Evolutionary conservation across 495 filamentous ascomycete genomes (phyloP).

Genomic region (Parathielavia appendiculata): DNA sequence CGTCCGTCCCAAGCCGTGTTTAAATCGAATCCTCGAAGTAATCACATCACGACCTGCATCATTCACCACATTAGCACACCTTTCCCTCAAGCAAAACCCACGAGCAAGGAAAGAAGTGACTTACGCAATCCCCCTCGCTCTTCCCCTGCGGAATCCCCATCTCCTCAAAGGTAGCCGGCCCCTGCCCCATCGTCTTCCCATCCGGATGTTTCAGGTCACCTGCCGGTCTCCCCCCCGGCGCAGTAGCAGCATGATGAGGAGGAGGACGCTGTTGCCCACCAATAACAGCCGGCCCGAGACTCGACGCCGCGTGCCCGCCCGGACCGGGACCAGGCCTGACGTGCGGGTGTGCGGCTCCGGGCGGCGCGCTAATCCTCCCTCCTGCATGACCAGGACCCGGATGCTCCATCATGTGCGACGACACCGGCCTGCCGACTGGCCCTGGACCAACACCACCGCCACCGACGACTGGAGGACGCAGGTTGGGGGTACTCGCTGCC

Average conservation of each 20-base stretch:
- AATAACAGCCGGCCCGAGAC: not conserved
- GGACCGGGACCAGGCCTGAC: slow-evolving; percentile 8
- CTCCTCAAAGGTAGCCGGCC: slow-evolving; percentile 94
- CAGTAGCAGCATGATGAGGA: not conserved
- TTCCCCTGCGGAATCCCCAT: slow-evolving; percentile 87
- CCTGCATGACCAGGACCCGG: not conserved
- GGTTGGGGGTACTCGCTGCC: slow-evolving; percentile 13
- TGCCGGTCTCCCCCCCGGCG: not conserved
- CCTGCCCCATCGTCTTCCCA: slow-evolving; percentile 59
- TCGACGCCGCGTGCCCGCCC: not conserved
- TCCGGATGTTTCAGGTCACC: slow-evolving; percentile 23
- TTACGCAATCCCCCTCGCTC: slow-evolving; percentile 85
- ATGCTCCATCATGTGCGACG: slow-evolving; percentile 10
- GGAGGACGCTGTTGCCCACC: slow-evolving; percentile 7
- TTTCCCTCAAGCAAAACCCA: not conserved
- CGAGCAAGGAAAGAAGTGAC: slow-evolving; percentile 29
- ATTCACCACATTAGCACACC: not conserved
- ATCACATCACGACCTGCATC: too few relatives aligned
- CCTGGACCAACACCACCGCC: not conserved
- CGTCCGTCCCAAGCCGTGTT: too few relatives aligned
- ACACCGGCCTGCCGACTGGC: not conserved
- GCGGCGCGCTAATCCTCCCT: slow-evolving; percentile 32
- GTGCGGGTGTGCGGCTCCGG: slow-evolving; percentile 15
- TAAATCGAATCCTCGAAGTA: too few relatives aligned
- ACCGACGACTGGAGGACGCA: slow-evolving; percentile 18